Conservation (phyloP, 768 basidiomycete species). For the Mrakia frigida region DNA sequence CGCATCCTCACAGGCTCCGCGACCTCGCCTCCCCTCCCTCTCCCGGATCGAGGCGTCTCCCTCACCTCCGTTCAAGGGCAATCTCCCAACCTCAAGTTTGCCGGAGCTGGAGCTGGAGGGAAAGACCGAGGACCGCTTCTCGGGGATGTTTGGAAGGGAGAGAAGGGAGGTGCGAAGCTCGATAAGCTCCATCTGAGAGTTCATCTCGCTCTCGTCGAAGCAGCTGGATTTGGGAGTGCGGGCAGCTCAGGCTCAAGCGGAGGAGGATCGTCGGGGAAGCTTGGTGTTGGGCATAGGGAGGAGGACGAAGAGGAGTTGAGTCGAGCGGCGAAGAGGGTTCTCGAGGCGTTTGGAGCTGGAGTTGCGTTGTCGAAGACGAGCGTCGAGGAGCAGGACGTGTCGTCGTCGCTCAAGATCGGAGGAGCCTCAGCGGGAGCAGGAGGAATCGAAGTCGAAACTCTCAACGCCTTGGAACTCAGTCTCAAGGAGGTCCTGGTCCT, state of each 20-base stretch:
- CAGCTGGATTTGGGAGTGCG: not conserved
- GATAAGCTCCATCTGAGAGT: not conserved
- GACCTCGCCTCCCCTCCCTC: not conserved
- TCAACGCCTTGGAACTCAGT: not conserved
- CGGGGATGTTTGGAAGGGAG: not conserved
- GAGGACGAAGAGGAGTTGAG: not conserved
- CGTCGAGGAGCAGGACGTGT: not conserved
- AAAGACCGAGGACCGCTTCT: not conserved
- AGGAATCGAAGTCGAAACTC: not conserved
- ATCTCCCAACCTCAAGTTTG: not conserved
- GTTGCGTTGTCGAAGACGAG: not conserved
- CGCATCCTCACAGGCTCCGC: not conserved
- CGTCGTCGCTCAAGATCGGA: not conserved
- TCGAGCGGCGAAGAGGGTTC: not conserved
- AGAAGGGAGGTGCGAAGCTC: not conserved
- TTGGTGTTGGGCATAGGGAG: not conserved
- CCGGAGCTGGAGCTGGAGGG: not conserved
- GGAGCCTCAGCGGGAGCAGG: too few species aligned
- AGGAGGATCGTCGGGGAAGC: not conserved
- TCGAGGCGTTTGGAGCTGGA: not conserved
- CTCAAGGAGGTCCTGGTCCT: not conserved
- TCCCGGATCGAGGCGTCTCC: not conserved
- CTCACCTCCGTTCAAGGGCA: constrained; percentile 1
- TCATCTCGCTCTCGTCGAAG: constrained; percentile 6
- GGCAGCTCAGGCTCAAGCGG: not conserved